Conservation (phyloP, 2,329 filamentous ascomycete genomes). For the Claviceps arundinis region DNA sequence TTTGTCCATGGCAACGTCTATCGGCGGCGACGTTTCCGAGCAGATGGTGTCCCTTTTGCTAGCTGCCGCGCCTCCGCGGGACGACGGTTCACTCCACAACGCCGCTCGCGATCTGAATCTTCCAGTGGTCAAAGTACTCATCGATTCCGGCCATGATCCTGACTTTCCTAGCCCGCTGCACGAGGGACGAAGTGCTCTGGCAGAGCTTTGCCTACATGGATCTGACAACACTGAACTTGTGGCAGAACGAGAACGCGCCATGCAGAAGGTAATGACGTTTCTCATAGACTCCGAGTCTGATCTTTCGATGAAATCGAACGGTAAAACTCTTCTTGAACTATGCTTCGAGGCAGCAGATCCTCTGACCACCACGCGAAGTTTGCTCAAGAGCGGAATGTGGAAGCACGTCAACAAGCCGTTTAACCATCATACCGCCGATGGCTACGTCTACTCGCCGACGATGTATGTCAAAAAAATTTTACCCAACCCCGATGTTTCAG, state of each 20-base stretch:
- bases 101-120: slow-evolving; percentile 47
- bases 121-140: slow-evolving; percentile 39
- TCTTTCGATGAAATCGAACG: slow-evolving; percentile 38
- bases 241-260: slow-evolving; percentile 33
- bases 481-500: slow-evolving; percentile 22
- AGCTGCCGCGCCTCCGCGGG: slow-evolving; percentile 39
- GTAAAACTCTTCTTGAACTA: slow-evolving; percentile 46
- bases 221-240: slow-evolving; percentile 32
- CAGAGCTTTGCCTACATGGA: slow-evolving; percentile 47
- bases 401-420: slow-evolving; percentile 48
- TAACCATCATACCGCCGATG: slow-evolving; percentile 39
- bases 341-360: slow-evolving; percentile 45
- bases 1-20: slow-evolving; percentile 43
- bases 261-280: slow-evolving; percentile 43
- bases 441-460: slow-evolving; percentile 48
- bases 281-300: slow-evolving; percentile 45
- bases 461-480: slow-evolving; percentile 44
- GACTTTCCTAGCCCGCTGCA: slow-evolving; percentile 53
- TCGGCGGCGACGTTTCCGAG: slow-evolving; percentile 39
- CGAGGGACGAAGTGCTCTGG: slow-evolving; percentile 48
- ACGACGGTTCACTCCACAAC: slow-evolving; percentile 56
- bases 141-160: slow-evolving; percentile 46
- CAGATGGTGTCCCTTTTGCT: slow-evolving; percentile 42
- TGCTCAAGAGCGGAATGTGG: slow-evolving; percentile 53
- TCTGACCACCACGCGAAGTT: slow-evolving; percentile 38